Evolutionary conservation across 495 filamentous ascomycete species (phyloP), one percentile per base, ranked within the genome.

Genomic region (Penicillium atrosanguineum): DNA sequence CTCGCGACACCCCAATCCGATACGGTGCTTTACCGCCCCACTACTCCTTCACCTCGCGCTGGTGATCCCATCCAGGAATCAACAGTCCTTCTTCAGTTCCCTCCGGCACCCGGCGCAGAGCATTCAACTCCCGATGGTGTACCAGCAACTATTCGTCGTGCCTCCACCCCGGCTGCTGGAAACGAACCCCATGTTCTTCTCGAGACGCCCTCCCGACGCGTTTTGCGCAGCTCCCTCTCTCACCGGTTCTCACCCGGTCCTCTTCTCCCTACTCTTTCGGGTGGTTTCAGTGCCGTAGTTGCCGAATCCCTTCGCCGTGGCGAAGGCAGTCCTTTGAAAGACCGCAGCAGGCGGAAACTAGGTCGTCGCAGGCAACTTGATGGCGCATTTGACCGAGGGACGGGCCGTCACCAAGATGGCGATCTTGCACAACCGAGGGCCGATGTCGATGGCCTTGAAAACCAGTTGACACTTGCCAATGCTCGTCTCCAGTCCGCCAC

Each of bases 251-350:
- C 72, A 0, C 82, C 64, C 8, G 64, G 64, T 0, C 53, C 64
- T n/a, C 51, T 67, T 42, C 44, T 67, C 8, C 64, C 64, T 29
- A 77, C 82, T 6, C 67, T 85, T 0, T 84, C 82, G 0, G 75
- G 75, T 14, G 72, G 79, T 18, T 75, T 86, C 48, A 82, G 73
- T 62, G 83, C 78, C 2, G 77, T 86, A 3, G 81, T 86, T 6
- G 84, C 83, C 6, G 86, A 89, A 56, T 79, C 80, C 18, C 61
- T 86, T 6, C 77, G 81, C 25, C 77, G 81, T 9, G 80, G 80
- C 21, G 71, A 78, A 48, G 66, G 62, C 20, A 73, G 63, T 34
- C 67, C 72, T n/a, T 59, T 61, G 28, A 75, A 72, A 44, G 66
- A 72, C 15, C 67, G 72, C 14, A 56, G 50, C 23, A 53, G 46